Percentiles rank a stretch among this genome's conserved stretches.
Conservation (phyloP, 805 yeast species). For the Hanseniaspora jakobsenii region DNA sequence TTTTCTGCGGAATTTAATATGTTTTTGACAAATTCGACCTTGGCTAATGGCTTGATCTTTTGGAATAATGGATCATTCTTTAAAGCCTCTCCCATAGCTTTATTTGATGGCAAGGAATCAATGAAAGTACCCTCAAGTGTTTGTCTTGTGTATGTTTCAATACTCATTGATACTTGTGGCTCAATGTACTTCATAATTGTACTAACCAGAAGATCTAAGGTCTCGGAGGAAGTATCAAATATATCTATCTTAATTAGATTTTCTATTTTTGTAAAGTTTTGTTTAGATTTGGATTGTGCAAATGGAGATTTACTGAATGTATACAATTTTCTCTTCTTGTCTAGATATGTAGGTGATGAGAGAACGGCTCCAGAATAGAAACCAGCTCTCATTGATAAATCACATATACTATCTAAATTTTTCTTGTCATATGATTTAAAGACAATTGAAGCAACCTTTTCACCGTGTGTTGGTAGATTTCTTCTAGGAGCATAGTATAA, state of each 20-base stretch:
- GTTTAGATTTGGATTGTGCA: conserved; percentile 86
- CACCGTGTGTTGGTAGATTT: conserved; percentile 54
- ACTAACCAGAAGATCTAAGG: conserved; percentile 69
- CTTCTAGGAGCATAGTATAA: conserved; percentile 70
- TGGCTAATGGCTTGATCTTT: conserved; percentile 11
- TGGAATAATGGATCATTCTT: conserved; percentile 1
- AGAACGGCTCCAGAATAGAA: conserved; percentile 82
- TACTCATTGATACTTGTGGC: conserved; percentile 75
- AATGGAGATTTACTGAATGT: conserved; percentile 90
- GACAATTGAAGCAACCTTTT: conserved; percentile 64
- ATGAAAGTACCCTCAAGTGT: conserved; percentile 30
- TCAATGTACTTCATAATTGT: conserved; percentile 64
- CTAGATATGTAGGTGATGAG: conserved; percentile 56
- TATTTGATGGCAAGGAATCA: conserved; percentile 10
- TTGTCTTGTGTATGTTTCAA: conserved; percentile 48
- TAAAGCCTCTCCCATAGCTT: conserved; percentile 7
- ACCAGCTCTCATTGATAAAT: conserved; percentile 82
- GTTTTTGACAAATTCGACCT: conserved; percentile 3
- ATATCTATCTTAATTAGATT: conserved; percentile 61
- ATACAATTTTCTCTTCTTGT: conserved; percentile 72
- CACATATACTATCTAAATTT: conserved; percentile 62
- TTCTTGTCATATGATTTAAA: conserved; percentile 61
- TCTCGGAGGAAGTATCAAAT: conserved; percentile 77
- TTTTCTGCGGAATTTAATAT: not conserved
- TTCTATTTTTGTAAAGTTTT: conserved; percentile 83